A percentile compares a stretch with the other conserved stretches of the same genome.
Evolutionary conservation across 2,329 filamentous ascomycete species (phyloP).

Genomic region (Graphiopsis chlorocephala): DNA sequence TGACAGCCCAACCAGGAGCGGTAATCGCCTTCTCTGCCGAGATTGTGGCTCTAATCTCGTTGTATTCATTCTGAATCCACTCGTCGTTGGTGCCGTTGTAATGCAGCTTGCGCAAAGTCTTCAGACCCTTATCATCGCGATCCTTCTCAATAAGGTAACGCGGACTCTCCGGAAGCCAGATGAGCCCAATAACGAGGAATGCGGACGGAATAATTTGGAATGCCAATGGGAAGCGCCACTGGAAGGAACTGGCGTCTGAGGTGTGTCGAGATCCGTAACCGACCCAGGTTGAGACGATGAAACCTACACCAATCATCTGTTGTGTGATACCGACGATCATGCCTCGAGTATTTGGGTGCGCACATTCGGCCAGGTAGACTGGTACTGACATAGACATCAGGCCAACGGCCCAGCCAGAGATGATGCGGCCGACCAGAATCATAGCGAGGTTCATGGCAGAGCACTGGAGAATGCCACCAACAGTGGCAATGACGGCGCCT

Average conservation of each 20-base stretch:
- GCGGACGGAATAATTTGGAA: conserved; percentile 47
- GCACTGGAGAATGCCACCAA: conserved; percentile 60
- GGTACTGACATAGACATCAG: conserved; percentile 60
- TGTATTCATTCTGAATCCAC: conserved; percentile 58
- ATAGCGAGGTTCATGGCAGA: conserved; percentile 56
- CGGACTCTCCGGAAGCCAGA: conserved; percentile 32
- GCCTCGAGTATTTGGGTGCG: conserved; percentile 57
- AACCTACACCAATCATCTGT: conserved; percentile 58
- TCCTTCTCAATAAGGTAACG: conserved; percentile 30
- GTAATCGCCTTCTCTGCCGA: conserved; percentile 57
- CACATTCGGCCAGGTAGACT: conserved; percentile 63
- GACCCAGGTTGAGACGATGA: conserved; percentile 55
- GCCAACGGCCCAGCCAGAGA: conserved; percentile 59
- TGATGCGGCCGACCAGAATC: conserved; percentile 58
- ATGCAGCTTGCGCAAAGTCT: conserved; percentile 49
- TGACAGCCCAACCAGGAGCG: conserved; percentile 53
- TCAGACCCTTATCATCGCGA: conserved; percentile 22
- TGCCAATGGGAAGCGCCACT: conserved; percentile 43
- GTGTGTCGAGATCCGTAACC: conserved; percentile 48
- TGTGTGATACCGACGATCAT: conserved; percentile 57
- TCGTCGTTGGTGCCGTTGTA: conserved; percentile 51
- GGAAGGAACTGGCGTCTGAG: conserved; percentile 33
- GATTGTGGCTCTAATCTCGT: conserved; percentile 61
- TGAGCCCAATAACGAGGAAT: conserved; percentile 43
- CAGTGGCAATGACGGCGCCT: conserved; percentile 55